A percentile compares a stretch with the other conserved stretches of the same genome.
phyloP scores from a whole-genome alignment of 805 yeast species.

The Yamadazyma philogaea region DNA sequence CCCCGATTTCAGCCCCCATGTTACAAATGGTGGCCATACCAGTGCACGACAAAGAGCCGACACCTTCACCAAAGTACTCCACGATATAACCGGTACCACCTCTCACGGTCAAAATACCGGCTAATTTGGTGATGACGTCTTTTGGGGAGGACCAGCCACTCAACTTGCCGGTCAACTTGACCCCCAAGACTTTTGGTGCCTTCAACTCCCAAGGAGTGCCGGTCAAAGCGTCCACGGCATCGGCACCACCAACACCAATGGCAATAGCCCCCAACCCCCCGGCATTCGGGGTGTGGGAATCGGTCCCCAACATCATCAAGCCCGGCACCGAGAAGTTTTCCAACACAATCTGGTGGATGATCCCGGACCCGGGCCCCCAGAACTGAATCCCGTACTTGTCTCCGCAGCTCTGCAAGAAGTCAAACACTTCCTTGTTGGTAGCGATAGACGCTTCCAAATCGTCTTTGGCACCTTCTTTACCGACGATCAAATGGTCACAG shows the following conservation, averaged over 20 bases:
- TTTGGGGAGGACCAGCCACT: constrained; percentile 97
- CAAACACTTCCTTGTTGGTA: constrained; percentile 92
- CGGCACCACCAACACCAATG: constrained; percentile 99
- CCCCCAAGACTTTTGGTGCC: constrained; percentile 95
- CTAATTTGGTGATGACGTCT: constrained; percentile 90
- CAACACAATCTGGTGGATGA: constrained; percentile 94
- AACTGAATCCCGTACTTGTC: constrained; percentile 94
- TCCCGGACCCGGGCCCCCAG: constrained; percentile 99
- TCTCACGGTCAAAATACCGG: constrained; percentile 90
- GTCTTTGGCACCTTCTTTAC: constrained; percentile 84
- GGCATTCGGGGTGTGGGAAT: constrained; percentile 98
- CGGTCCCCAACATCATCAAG: constrained; percentile 95
- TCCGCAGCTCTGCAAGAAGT: constrained; percentile 89
- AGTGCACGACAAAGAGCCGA: constrained; percentile 81
- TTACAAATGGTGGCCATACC: constrained; percentile 99
- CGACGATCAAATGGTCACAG: constrained; percentile 97
- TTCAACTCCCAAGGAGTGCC: constrained; percentile 98
- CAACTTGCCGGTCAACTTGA: constrained; percentile 83
- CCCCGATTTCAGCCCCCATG: constrained; percentile 99
- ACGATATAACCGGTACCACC: constrained; percentile 98
- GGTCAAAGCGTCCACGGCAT: constrained; percentile 96
- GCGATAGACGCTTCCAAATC: constrained; percentile 81
- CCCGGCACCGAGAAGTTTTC: constrained; percentile 98
- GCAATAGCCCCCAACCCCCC: constrained; percentile 99
- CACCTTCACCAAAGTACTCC: constrained; percentile 97